A percentile compares a stretch with the other conserved stretches of the same genome.
These are phyloP conservation scores for Fragaria nilgerrensis DNA, from an alignment of 306 rosid genomes.

Conservation along the genomic window DNA sequence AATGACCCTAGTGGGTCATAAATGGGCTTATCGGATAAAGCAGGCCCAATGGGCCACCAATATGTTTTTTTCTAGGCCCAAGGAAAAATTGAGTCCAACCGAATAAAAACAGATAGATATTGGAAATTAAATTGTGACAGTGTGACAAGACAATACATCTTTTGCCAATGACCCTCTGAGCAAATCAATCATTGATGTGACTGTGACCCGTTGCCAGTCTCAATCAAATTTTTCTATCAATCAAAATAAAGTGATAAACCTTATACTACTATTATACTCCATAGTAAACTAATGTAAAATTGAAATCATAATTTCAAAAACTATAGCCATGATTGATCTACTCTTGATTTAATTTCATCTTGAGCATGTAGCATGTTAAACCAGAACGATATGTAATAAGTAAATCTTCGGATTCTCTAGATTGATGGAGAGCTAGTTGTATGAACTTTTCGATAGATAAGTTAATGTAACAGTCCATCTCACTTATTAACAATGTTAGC, in stretches of 20 bases:
- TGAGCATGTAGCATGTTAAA: background rate
- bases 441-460: too few relatives aligned
- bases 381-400: background rate
- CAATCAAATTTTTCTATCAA: conserved; percentile 14
- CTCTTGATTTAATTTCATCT: background rate
- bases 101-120: background rate
- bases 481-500: background rate
- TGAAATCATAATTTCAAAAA: background rate
- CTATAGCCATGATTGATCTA: background rate
- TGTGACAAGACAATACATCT: conserved; percentile 35
- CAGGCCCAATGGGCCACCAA: background rate
- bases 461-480: too few relatives aligned
- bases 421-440: too few relatives aligned
- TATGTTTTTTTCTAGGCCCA: background rate
- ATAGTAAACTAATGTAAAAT: background rate
- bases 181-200: conserved; percentile 24
- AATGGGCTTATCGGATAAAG: background rate
- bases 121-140: background rate
- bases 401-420: too few relatives aligned
- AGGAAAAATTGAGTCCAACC: background rate
- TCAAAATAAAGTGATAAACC: background rate
- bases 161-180: background rate
- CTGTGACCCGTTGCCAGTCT: conserved; percentile 22
- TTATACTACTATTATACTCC: background rate
- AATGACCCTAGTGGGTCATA: too few relatives aligned